A percentile compares a stretch with the other conserved stretches of the same genome.
These are phyloP conservation scores for Scedosporium apiospermum DNA, from an alignment of 2,329 filamentous ascomycete genomes.

Conservation along the genomic window DNA sequence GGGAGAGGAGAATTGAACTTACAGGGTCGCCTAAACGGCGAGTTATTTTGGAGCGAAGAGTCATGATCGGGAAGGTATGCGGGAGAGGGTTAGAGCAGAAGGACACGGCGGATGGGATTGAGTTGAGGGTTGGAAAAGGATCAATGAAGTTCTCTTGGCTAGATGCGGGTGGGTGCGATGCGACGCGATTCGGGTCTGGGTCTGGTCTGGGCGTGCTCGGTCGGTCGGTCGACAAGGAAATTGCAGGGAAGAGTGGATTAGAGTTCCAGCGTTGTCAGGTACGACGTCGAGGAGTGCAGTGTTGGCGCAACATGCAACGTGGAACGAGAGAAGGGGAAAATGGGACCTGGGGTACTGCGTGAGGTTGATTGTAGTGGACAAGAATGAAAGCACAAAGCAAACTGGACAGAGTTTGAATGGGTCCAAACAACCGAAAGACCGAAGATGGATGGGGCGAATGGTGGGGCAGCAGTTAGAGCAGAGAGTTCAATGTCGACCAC, in stretches of 20 bases:
- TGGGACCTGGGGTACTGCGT: background rate
- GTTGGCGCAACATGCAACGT: background rate
- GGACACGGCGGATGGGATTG: background rate
- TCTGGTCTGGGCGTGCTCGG: no score
- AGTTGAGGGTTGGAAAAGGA: background rate
- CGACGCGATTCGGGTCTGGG: constrained; percentile 34
- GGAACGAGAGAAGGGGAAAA: background rate
- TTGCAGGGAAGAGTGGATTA: no score
- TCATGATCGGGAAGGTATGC: constrained; percentile 11
- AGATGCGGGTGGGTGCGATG: constrained; percentile 23
- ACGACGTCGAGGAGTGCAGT: no score
- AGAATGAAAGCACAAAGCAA: no score
- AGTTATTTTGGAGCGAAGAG: constrained; percentile 26
- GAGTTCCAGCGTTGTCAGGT: no score
- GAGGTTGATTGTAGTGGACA: no score
- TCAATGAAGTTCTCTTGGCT: background rate
- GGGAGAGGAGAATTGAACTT: constrained; percentile 17
- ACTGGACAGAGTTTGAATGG: no score
- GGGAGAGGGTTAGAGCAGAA: background rate
- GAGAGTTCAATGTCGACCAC: no score
- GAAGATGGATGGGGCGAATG: no score
- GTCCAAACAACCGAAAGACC: no score
- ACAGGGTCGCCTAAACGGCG: constrained; percentile 39
- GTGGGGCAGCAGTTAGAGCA: no score
- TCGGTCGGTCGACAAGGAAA: no score